Base-by-base conservation (phyloP, 164 flowering plant genomes). In the Taxillus chinensis region DNA sequence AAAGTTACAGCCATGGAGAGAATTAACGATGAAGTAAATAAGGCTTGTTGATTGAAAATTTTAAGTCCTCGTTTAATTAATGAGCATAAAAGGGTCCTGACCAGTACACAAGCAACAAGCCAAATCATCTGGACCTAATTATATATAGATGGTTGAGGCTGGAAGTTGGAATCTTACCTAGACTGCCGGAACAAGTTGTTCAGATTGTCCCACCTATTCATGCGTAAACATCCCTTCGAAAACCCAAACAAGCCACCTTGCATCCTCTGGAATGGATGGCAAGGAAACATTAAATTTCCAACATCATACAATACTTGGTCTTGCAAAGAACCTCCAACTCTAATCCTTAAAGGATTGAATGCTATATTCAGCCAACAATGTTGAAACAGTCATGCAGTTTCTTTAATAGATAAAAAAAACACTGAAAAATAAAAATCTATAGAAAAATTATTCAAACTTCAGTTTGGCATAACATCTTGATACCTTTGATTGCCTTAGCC, bases 321-420 rank as follows among this genome's bases (percentile, higher is more conserved):
- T 81, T 93, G 95, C 76, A 93, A 73, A 42, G 95, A 85, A 39
- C 97, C 97, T 67, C 96, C 96, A 52, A 90, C 65, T 73, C 97
- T 77, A 74, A 90, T 76, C 79, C 97, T 86, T 77, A 89, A 71
- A 62, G 53, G 70, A 71, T 70, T 61, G 71, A 90, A 93, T 70
- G 99, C 96, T 93, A 68, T 63, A 52, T 9, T 4, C 64, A 62
- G 39, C 57, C 64, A 73, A 46, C 64, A 68, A 56, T 0, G 43
- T 45, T 45, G 27, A 54, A 63, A 63, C 0, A 0, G n/a, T 12
- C 61, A 55, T 38, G 12, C 41, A 11, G 40, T 49, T 3, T 16
- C 7, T 1, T 37, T 8, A 8, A 51, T 51, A 51, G 5, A 51
- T 51, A 14, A 14, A 15, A 7, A n/a, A 5, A 4, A 51, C 27